Evolutionary conservation across 2,329 filamentous ascomycete genomes (phyloP).

Genomic region (Berkeleyomyces rouxiae): DNA sequence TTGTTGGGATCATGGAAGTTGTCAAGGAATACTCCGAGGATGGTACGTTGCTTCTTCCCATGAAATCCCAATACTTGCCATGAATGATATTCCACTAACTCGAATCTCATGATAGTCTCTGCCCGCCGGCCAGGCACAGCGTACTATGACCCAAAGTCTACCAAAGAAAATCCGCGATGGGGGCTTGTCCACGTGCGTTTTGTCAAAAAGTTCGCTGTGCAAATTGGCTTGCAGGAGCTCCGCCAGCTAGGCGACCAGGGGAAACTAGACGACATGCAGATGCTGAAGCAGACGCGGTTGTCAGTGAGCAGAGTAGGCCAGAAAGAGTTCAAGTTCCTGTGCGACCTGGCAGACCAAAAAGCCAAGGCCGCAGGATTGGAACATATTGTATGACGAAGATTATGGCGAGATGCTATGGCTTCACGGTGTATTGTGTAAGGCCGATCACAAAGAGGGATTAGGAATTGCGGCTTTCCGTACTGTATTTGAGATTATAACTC

Average conservation of each 20-base stretch:
- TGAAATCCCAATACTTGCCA: background rate
- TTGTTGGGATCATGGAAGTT: conserved; percentile 79
- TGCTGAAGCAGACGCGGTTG: conserved; percentile 64
- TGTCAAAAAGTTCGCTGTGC: conserved; percentile 59
- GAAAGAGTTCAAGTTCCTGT: conserved; percentile 49
- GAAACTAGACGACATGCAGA: conserved; percentile 58
- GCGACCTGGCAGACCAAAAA: conserved; percentile 32
- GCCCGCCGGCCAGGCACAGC: conserved; percentile 28
- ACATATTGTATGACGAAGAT: conserved; percentile 19
- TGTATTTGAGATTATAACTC: background rate
- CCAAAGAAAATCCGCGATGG: conserved; percentile 44
- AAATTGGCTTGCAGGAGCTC: conserved; percentile 55
- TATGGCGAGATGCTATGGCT: background rate
- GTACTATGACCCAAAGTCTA: conserved; percentile 71
- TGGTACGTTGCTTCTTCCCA: conserved; percentile 29
- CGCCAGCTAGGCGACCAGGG: conserved; percentile 42
- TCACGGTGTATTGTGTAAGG: background rate
- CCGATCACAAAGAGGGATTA: background rate
- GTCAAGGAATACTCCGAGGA: conserved; percentile 72
- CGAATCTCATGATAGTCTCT: conserved; percentile 17
- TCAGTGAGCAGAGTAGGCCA: conserved; percentile 57
- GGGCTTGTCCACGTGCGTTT: conserved; percentile 80
- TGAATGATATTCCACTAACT: background rate
- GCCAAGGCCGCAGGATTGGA: conserved; percentile 24
- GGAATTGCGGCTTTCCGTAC: background rate